Evolutionary conservation across 2,329 filamentous ascomycete genomes (phyloP).

Genomic region (Gremmenia infestans): DNA sequence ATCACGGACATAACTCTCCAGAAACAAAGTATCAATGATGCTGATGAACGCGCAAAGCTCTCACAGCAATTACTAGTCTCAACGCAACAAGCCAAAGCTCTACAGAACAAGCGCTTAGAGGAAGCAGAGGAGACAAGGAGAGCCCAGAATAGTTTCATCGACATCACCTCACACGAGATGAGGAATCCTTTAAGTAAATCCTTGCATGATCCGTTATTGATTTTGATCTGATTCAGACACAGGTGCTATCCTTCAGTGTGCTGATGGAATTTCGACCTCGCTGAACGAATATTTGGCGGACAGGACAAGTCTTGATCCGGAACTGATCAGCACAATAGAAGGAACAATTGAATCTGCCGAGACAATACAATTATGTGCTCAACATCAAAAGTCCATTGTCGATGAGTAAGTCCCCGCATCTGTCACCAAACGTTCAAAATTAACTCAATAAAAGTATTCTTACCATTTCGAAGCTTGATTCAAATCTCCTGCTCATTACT

Average conservation of each 20-base stretch:
- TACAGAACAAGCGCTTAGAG: slow-evolving; percentile 70
- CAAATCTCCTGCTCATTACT: slow-evolving; percentile 62
- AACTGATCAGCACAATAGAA: slow-evolving; percentile 44
- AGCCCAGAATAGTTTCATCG: slow-evolving; percentile 66
- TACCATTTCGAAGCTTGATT: slow-evolving; percentile 67
- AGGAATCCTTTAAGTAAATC: slow-evolving; percentile 60
- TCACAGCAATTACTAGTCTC: slow-evolving; percentile 65
- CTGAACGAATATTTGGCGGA: slow-evolving; percentile 27
- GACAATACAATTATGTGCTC: slow-evolving; percentile 70
- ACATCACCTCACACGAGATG: slow-evolving; percentile 70
- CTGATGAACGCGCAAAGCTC: slow-evolving; percentile 70
- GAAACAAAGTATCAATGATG: slow-evolving; percentile 79
- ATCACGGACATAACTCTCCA: slow-evolving; percentile 81
- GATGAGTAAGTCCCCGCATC: slow-evolving; percentile 37
- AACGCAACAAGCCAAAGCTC: slow-evolving; percentile 55
- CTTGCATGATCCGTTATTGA: slow-evolving; percentile 48
- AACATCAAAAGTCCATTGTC: slow-evolving; percentile 69
- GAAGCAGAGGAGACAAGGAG: slow-evolving; percentile 76
- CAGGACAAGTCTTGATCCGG: slow-evolving; percentile 33
- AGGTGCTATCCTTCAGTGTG: slow-evolving; percentile 66
- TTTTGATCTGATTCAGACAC: not conserved
- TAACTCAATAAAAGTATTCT: slow-evolving; percentile 38
- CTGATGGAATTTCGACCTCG: slow-evolving; percentile 60
- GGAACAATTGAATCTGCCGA: slow-evolving; percentile 65
- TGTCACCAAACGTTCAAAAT: too few species aligned